Evolutionary conservation across 2,329 filamentous ascomycete genomes (phyloP).

Genomic region (Fusarium miscanthi): DNA sequence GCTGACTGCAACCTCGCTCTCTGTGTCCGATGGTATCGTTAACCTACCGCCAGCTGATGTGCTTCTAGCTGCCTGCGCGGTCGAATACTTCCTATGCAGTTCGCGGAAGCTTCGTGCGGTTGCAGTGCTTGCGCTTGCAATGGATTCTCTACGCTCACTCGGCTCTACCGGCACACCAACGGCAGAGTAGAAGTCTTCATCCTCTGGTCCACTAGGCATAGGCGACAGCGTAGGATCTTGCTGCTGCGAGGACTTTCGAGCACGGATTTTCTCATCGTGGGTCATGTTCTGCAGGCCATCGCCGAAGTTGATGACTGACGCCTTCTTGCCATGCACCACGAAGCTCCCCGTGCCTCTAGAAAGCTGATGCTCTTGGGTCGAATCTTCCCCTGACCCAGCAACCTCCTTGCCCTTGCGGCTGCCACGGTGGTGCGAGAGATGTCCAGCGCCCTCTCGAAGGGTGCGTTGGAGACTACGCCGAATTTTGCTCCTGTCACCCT

Average conservation of each 20-base stretch:
- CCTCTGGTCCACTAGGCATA: conserved; percentile 49
- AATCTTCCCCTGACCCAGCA: conserved; percentile 50
- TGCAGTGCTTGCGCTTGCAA: conserved; percentile 73
- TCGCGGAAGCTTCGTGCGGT: conserved; percentile 74
- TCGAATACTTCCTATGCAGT: conserved; percentile 69
- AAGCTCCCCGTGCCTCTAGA: conserved; percentile 87
- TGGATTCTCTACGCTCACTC: conserved; percentile 68
- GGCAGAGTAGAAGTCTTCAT: conserved; percentile 66
- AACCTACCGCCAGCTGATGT: conserved; percentile 55
- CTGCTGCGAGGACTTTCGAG: conserved; percentile 65
- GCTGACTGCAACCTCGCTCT: conserved; percentile 69
- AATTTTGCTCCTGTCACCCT: conserved; percentile 72
- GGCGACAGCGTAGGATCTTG: conserved; percentile 54
- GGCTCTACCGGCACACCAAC: conserved; percentile 57
- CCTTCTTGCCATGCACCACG: conserved; percentile 97
- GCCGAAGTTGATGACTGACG: conserved; percentile 95
- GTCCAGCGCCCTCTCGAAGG: conserved; percentile 80
- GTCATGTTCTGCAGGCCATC: conserved; percentile 86
- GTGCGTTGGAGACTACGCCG: conserved; percentile 91
- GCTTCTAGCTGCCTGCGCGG: conserved; percentile 60
- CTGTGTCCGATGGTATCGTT: conserved; percentile 65
- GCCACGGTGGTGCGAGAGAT: conserved; percentile 74
- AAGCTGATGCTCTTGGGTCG: conserved; percentile 72
- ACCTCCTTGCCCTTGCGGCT: conserved; percentile 80
- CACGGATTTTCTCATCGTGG: conserved; percentile 76